A percentile compares a stretch with the other conserved stretches of the same genome.
Evolutionary conservation across 192 early-diverging fungal genomes (phyloP).

Genomic region (Linnemannia zychae): DNA sequence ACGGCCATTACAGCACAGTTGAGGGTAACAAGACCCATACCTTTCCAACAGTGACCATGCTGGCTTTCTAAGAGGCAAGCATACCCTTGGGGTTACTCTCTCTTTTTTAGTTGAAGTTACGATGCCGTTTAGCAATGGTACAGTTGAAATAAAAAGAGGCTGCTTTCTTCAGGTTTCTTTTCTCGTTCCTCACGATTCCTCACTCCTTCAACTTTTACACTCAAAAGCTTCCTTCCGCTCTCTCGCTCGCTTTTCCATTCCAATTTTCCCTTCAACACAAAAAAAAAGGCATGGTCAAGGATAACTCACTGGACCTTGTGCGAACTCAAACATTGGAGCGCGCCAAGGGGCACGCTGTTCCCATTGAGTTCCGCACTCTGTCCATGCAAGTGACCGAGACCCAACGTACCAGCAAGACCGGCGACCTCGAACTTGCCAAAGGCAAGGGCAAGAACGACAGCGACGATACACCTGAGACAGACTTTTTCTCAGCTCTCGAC

Average conservation of each 20-base stretch:
- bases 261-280: neutral
- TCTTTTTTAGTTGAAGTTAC: neutral
- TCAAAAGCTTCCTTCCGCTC: neutral
- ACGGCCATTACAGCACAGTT: neutral
- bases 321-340: slow-evolving; percentile 23
- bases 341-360: slow-evolving; percentile 10
- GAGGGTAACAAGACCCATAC: neutral
- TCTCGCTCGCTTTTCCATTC: neutral
- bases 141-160: neutral
- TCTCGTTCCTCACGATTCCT: neutral
- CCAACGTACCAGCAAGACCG: neutral
- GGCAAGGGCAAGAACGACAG: slow-evolving; percentile 5
- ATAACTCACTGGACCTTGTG: slow-evolving; percentile 7
- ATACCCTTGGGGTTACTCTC: neutral
- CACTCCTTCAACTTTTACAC: neutral
- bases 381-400: slow-evolving; percentile 54
- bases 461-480: slow-evolving; percentile 11
- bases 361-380: slow-evolving; percentile 57
- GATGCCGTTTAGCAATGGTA: neutral
- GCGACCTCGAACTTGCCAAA: neutral
- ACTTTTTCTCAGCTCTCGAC: slow-evolving; percentile 32
- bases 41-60: neutral
- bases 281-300: neutral
- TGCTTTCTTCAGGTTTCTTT: neutral
- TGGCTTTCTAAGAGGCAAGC: neutral